Evolutionary conservation across 2,329 filamentous ascomycete species (phyloP).

Genomic region (Drechslerella stenobrocha): DNA sequence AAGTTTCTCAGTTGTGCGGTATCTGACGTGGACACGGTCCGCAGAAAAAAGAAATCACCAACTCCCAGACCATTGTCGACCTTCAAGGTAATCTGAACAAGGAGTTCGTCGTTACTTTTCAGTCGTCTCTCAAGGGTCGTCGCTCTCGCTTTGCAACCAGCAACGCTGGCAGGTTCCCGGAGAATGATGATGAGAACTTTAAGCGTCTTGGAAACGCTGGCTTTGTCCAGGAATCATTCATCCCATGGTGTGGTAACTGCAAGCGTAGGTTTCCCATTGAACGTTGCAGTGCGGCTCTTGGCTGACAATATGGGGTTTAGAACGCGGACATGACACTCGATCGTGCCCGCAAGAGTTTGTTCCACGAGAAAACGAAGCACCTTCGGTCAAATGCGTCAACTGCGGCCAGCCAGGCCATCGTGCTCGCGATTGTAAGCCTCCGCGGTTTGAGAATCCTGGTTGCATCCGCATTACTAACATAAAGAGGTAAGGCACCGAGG

Average conservation of each 20-base stretch:
- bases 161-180: slow-evolving; percentile 66
- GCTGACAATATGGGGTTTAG: slow-evolving; percentile 49
- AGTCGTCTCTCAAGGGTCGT: slow-evolving; percentile 63
- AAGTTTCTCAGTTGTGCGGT: too few relatives aligned
- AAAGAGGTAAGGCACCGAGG: slow-evolving; percentile 56
- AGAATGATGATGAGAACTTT: slow-evolving; percentile 64
- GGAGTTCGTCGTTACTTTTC: slow-evolving; percentile 67
- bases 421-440: slow-evolving; percentile 63
- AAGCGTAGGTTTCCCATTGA: slow-evolving; percentile 53
- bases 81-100: slow-evolving; percentile 69
- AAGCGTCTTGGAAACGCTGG: slow-evolving; percentile 69
- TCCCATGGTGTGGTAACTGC: slow-evolving; percentile 68
- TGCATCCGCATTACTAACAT: slow-evolving; percentile 53
- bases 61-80: slow-evolving; percentile 71
- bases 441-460: neutral
- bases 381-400: slow-evolving; percentile 65
- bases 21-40: neutral
- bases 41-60: slow-evolving; percentile 61
- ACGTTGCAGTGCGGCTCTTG: neutral
- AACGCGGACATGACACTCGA: slow-evolving; percentile 67
- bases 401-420: slow-evolving; percentile 68
- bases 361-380: slow-evolving; percentile 22
- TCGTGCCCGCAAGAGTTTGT: slow-evolving; percentile 58
- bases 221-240: slow-evolving; percentile 64
- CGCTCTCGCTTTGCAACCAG: slow-evolving; percentile 57